These are phyloP conservation scores for Zostera marina DNA, from an alignment of 116 monocot species.

Conservation along the genomic window DNA sequence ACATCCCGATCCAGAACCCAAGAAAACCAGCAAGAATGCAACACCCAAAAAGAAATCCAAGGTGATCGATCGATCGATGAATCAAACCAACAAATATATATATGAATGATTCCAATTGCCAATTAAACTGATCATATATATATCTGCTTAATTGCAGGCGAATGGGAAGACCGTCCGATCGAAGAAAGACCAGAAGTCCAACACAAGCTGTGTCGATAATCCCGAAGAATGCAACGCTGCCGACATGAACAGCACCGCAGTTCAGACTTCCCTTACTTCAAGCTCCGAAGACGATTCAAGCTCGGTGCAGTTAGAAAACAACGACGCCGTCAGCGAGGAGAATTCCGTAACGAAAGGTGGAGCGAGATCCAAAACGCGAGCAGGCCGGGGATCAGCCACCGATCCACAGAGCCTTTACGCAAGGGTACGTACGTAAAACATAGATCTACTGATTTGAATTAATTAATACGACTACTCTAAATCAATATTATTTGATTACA, in stretches of 20 bases:
- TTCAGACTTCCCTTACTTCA: slow-evolving; percentile 25
- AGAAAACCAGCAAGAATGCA: not conserved
- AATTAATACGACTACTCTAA: not conserved
- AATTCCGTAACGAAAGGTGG: slow-evolving; percentile 13
- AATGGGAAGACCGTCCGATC: slow-evolving; percentile 10
- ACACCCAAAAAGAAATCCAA: slow-evolving; percentile 26
- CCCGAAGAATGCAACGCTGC: slow-evolving; percentile 22
- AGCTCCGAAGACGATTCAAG: slow-evolving; percentile 53
- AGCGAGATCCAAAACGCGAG: slow-evolving; percentile 22
- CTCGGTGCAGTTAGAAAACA: slow-evolving; percentile 16
- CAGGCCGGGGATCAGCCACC: slow-evolving; percentile 53
- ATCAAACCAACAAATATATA: too few relatives aligned
- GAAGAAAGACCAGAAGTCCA: slow-evolving; percentile 23
- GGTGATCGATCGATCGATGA: too few relatives aligned
- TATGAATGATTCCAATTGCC: too few relatives aligned
- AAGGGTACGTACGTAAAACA: too few relatives aligned
- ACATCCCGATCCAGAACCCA: slow-evolving; percentile 2
- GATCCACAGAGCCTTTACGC: slow-evolving; percentile 86
- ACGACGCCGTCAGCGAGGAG: slow-evolving; percentile 9
- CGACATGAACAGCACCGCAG: not conserved
- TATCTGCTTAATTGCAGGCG: slow-evolving; percentile 8
- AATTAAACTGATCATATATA: too few relatives aligned
- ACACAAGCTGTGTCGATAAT: slow-evolving; percentile 2
- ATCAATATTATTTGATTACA: slow-evolving; percentile 8
- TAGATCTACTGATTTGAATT: too few relatives aligned